Conservation (phyloP, 1,284 basidiomycete genomes). For the Agaricales sp. region DNA sequence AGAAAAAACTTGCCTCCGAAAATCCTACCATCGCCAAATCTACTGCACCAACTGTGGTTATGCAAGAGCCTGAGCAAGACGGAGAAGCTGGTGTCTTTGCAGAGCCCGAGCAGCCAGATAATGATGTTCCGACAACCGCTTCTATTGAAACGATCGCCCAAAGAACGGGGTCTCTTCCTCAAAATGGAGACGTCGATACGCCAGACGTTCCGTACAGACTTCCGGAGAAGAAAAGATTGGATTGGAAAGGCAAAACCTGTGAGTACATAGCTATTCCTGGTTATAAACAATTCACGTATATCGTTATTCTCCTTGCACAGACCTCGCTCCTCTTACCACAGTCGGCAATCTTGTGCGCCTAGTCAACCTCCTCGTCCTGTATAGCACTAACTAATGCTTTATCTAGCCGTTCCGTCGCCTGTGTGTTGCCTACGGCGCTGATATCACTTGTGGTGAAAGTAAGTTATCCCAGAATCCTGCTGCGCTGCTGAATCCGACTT, state of each 20-base stretch:
- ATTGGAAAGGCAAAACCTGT: constrained; percentile 88
- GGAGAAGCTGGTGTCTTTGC: constrained; percentile 13
- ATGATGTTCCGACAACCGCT: background rate
- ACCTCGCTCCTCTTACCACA: constrained; percentile 91
- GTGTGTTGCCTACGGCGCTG: constrained; percentile 80
- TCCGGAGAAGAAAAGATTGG: constrained; percentile 77
- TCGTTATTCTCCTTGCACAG: no score
- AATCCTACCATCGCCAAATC: constrained; percentile 16
- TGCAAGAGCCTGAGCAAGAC: constrained; percentile 24
- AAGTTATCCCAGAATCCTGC: constrained; percentile 12
- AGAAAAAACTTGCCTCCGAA: constrained; percentile 17
- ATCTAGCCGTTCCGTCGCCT: constrained; percentile 84
- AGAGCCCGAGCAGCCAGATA: background rate
- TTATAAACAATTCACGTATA: constrained; percentile 1
- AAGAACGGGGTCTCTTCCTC: constrained; percentile 20
- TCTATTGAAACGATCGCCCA: constrained; percentile 17
- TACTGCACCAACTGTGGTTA: constrained; percentile 16
- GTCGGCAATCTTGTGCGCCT: constrained; percentile 81
- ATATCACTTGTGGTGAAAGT: constrained; percentile 96
- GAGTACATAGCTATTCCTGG: constrained; percentile 18
- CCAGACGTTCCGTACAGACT: constrained; percentile 65
- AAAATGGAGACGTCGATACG: constrained; percentile 32
- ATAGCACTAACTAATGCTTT: background rate
- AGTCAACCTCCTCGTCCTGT: no score
- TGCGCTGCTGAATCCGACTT: constrained; percentile 3